A percentile compares a stretch with the other conserved stretches of the same genome.
These are phyloP conservation scores for Dryas alaskensis DNA, from an alignment of 306 rosid genomes.

Conservation along the genomic window DNA sequence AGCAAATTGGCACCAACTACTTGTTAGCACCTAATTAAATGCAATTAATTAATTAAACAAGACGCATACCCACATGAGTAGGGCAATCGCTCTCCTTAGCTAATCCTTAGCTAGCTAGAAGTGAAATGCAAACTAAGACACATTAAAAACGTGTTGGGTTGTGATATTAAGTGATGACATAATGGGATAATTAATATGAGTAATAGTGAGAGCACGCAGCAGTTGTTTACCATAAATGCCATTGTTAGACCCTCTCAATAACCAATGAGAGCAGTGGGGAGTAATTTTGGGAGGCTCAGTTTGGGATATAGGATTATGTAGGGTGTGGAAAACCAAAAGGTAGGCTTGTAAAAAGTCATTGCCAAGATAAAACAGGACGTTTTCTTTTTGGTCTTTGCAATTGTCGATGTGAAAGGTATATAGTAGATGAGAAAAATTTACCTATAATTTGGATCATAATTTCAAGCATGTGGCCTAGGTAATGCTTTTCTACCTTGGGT, in stretches of 20 bases:
- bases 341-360: neutral
- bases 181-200: neutral
- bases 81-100: no score
- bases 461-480: neutral
- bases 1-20: neutral
- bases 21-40: neutral
- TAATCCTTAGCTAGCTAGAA: no score
- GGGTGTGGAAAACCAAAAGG: neutral
- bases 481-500: neutral
- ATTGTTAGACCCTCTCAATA: neutral
- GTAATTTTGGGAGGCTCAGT: neutral
- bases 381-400: no score
- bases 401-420: no score
- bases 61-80: no score
- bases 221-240: neutral
- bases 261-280: neutral
- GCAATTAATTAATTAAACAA: neutral
- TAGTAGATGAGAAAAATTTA: no score
- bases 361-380: neutral
- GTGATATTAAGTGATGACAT: no score
- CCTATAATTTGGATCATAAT: neutral
- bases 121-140: no score
- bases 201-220: neutral
- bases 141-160: no score
- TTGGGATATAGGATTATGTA: neutral